Evolutionary conservation across 2,329 filamentous ascomycete species (phyloP), one percentile per base, ranked within the genome.

Genomic region (Plectosphaerella sp.): DNA sequence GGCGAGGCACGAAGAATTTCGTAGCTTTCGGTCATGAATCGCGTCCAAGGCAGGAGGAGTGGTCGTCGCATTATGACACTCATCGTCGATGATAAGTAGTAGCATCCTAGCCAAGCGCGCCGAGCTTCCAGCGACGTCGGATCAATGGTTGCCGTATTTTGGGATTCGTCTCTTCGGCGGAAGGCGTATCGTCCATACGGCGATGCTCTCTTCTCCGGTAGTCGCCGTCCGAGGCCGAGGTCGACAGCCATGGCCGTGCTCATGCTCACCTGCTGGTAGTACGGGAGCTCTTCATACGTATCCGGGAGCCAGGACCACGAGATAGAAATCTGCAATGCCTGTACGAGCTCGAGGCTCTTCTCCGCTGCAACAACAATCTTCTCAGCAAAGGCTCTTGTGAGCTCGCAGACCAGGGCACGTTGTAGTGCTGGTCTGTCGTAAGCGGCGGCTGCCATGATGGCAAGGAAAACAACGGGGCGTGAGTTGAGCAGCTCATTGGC

Each of bases 241-340:
- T 95, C 91, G 51, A 94, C 84, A 22, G 87, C 87, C 84, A 95
- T 89, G 59, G 89, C 80, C 45, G 86, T 86, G 2, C 88, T 87
- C 63, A 89, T 83, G 65, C 95, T 89, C 45, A 90, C 83, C 59
- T 93, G 79, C 71, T 93, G 88, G 70, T 93, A 95, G 67, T 94
- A 94, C 64, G 93, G 93, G 62, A 93, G 82, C 69, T 93, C 87
- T 62, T 94, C 89, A 53, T 89, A 88, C 59, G 88, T 80, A 58
- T 93, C 85, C 0, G 90, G 91, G n/a, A 89, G 89, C 65, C 84
- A 84, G 66, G 95, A 94, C 88, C 90, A 95, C 16, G 91, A 79
- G n/a, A 86, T 83, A 8, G 83, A 76, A 4, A 95, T 73, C 51
- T 89, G 79, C 39, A 95, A 72, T 1, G 88, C 82, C 69, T 96